Base-by-base conservation (phyloP, 1,139 yeast species). In the Debaryomyces sp. region DNA sequence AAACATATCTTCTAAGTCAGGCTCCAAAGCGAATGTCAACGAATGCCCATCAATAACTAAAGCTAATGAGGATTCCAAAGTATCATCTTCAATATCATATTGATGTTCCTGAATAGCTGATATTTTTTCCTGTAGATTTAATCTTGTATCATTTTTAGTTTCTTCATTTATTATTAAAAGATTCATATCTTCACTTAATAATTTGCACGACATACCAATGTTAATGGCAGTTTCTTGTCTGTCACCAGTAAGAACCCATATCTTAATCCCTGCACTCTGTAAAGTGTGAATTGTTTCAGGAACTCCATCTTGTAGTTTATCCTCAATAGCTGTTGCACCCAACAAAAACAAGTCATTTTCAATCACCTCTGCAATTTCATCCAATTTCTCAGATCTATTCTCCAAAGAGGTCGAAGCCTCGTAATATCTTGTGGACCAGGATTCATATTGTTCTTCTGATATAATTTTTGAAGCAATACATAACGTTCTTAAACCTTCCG, bases 271-370 rank as follows among this genome's bases (percentile, higher is more conserved):
- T 0, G 99, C 99, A 50, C 88, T 89, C 66, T 94, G 99, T 50
- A 95, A 76, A 4, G 96, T 89, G 55, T 89, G 94, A 51, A 95
- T 95, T 1, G 99, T 91, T 57, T 95, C 99, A 1, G 99, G 98
- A 12, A 95, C 99, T 34, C 97, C 99, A 51, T 94, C 99, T 70
- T 95, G 99, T 47, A 95, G 76, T 62, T 94, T 92, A 66, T 95
- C 99, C 66, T 95, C 99, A 64, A 95, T 94, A 1, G 99, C 99
- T 39, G 99, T 95, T 1, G 98, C 99, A 29, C 99, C 99, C 21
- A 94, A 73, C 46, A 95, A 73, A 54, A 85, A 85, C 60, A 95
- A 71, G 52, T 87, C 87, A 37, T 75, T 78, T 66, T 95, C 99
- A 55, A 95, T 91, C 49, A 84, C 60, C 60, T 94, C 97, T 1